Evolutionary conservation across 2,329 filamentous ascomycete species (phyloP), one percentile per base, ranked within the genome.

Genomic region (Cladophialophora carrionii): DNA sequence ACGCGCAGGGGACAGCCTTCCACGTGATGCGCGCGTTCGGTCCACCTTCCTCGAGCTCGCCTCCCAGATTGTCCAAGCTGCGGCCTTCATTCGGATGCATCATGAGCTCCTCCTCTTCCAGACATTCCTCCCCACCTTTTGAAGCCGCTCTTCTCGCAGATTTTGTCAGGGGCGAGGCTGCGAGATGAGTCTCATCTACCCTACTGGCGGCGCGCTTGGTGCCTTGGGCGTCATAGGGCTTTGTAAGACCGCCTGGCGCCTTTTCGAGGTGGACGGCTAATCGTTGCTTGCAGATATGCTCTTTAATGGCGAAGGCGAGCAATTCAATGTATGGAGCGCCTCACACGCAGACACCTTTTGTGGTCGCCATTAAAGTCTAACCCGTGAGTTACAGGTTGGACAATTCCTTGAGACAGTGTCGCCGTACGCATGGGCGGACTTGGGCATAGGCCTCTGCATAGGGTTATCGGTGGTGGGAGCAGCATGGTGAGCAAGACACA

Each of bases 401-500:
- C 88, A 89, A 77, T 98, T 98, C 78, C 88, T 99, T 79, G 92
- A 96, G 81, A 89, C 90, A 69, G 87, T 98, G 73, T 98, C 95
- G 63, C 96, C 95, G 24, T 96, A 94, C 76, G 91, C 90, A 55
- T 99, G 93, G 92, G 95, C 94, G 67, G 88, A 88, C 77, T 79
- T 95, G 62, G 96, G 95, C 71, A 96, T 99, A 74, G 90, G 87
- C 57, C 86, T 98, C 68, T 99, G 95, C 80, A 98, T 99, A 76
- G 93, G 94, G 67, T 83, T 98, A 64, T 99, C 95, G 62, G 94
- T 97, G 52, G 92, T 98, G 41, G 95, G 95, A 77, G 96, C 95
- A 76, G 94, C 94, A 85, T 99, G 95, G 95, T 98, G 87, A 71
- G 63, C 63, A 54, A 17, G 22, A 32, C 24, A 8, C 32, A 10